phyloP scores from a whole-genome alignment of 1,284 basidiomycete genomes.

The Boletellus deceptivus region DNA sequence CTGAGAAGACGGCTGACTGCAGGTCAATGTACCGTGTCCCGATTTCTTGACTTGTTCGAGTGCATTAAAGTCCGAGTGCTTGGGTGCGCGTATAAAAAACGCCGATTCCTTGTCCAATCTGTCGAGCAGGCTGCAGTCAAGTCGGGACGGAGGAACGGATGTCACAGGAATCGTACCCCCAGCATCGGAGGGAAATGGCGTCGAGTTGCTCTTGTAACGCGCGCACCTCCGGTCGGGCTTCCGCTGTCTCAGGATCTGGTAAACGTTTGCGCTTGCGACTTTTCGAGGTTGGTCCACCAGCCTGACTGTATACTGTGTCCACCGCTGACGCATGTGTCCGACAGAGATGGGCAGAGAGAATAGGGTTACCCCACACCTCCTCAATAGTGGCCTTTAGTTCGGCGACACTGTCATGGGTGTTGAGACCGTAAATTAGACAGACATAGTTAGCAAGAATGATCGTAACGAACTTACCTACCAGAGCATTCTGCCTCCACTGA shows the following conservation, averaged over 20 bases:
- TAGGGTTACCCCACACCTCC: slow-evolving; percentile 52
- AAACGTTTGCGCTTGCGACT: slow-evolving; percentile 44
- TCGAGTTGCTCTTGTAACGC: slow-evolving; percentile 51
- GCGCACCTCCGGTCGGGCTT: slow-evolving; percentile 41
- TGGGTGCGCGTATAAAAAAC: slow-evolving; percentile 60
- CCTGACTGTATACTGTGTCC: slow-evolving; percentile 41
- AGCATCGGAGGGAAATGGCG: slow-evolving; percentile 49
- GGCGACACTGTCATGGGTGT: slow-evolving; percentile 43
- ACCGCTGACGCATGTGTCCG: slow-evolving; percentile 53
- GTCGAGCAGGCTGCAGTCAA: neutral
- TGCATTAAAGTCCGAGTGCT: slow-evolving; percentile 64
- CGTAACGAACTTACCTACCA: slow-evolving; percentile 32
- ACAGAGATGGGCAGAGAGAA: slow-evolving; percentile 54
- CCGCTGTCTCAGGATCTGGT: slow-evolving; percentile 32
- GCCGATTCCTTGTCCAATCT: slow-evolving; percentile 55
- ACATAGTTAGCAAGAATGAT: neutral
- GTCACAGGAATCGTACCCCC: slow-evolving; percentile 44
- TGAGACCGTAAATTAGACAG: neutral
- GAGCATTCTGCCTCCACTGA: slow-evolving; percentile 40
- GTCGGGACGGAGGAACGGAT: neutral
- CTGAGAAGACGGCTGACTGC: slow-evolving; percentile 14
- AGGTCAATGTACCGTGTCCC: slow-evolving; percentile 18
- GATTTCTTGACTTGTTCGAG: slow-evolving; percentile 39
- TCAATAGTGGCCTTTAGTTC: slow-evolving; percentile 50
- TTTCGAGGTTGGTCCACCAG: slow-evolving; percentile 40